phyloP scores from a whole-genome alignment of 2,329 filamentous ascomycete species.

The Calonectria pseudoreteaudii region DNA sequence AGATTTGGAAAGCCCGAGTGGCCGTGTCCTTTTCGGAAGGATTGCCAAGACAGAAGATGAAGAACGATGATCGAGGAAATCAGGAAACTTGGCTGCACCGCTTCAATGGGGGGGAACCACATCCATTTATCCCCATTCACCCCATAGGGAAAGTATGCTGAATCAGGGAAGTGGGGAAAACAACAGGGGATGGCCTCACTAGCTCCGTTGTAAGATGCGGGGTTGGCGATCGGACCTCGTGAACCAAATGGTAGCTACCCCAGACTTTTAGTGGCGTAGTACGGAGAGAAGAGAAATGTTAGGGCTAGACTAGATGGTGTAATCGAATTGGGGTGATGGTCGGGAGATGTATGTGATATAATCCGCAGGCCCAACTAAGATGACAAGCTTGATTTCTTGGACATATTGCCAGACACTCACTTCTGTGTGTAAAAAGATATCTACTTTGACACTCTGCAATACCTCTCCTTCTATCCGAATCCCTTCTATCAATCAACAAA shows the following conservation, averaged over 20 bases:
- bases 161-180: not conserved
- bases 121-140: not conserved
- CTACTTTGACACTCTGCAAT: too few relatives aligned
- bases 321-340: too few relatives aligned
- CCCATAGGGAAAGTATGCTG: not conserved
- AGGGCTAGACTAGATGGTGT: too few relatives aligned
- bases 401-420: too few relatives aligned
- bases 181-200: not conserved
- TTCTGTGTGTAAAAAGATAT: too few relatives aligned
- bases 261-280: not conserved
- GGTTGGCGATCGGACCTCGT: not conserved
- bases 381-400: too few relatives aligned
- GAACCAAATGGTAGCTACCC: not conserved
- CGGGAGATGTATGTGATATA: too few relatives aligned
- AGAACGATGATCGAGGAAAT: not conserved
- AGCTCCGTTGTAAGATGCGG: not conserved
- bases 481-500: too few relatives aligned
- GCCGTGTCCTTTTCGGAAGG: not conserved
- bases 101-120: not conserved
- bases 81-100: not conserved
- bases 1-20: not conserved
- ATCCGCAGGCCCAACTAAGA: not conserved
- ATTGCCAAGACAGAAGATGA: not conserved
- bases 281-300: not conserved
- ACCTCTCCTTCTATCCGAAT: too few relatives aligned